Evolutionary conservation across 2,329 filamentous ascomycete genomes (phyloP), one percentile per base, ranked within the genome.

Genomic region (Cordyceps militaris): DNA sequence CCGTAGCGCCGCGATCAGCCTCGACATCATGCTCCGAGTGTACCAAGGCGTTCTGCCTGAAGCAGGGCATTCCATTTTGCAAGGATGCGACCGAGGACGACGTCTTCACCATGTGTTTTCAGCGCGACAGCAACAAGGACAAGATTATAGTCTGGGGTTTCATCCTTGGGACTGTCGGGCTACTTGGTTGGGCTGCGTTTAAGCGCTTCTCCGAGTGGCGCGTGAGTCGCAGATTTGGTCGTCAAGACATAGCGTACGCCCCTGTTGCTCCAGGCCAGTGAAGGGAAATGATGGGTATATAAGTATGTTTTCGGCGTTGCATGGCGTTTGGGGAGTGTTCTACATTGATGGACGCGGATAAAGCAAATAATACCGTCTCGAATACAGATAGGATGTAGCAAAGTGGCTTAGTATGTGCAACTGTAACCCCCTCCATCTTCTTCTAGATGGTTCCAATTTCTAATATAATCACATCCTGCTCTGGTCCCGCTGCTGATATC

Each of bases 41-140:
- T 71, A 87, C 84, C 61, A 83, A 83, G 67, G 80, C 80, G 59
- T 87, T 85, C 65, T 87, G 84, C 69, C 77, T 86, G 9, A 71
- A 72, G 47, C 78, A 83, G 61, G 76, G 77, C 63, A 79, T 87
- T 24, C 80, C 81, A 58, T 84, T 87, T 66, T 87, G 84, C 74
- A 80, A 82, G 65, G 76, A 79, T 62, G 82, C 82, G 55, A 77
- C 79, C 62, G 82, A 86, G 63, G 81, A 79, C 66, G 82, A 86
- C 65, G 80, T 86, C 21, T 71, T 81, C 43, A 84, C 84, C 28
- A 75, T 78, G 66, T 87, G 84, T 68, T 87, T 87, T 71, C 82
- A 86, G 75, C 79, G 84, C 62, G 84, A 87, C 69, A 84, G 80
- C 67, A 79, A 79, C 69, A 87, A 87, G 72, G 84, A 87, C 70